These are phyloP conservation scores for Fagus crenata DNA, from an alignment of 306 rosid species.

Conservation along the genomic window DNA sequence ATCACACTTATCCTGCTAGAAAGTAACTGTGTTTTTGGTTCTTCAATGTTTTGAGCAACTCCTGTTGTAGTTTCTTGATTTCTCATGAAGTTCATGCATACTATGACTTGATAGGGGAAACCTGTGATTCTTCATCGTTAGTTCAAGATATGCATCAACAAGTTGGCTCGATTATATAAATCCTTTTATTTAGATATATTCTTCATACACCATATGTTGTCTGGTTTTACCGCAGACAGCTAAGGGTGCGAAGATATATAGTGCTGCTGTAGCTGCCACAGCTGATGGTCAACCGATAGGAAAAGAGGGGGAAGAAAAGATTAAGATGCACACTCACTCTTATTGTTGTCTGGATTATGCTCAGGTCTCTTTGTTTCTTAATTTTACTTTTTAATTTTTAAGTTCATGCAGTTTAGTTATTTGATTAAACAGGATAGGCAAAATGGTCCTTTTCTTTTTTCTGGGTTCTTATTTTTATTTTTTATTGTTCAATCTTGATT, in stretches of 20 bases:
- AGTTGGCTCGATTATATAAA: neutral
- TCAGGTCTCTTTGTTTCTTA: constrained; percentile 55
- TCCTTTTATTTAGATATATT: neutral
- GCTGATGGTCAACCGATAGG: constrained; percentile 53
- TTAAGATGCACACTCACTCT: constrained; percentile 93
- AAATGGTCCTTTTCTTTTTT: constrained; percentile 7
- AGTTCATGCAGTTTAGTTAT: constrained; percentile 17
- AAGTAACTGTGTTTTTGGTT: neutral
- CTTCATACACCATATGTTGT: constrained; percentile 13
- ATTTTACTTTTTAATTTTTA: constrained; percentile 2
- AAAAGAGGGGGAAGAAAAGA: constrained; percentile 92
- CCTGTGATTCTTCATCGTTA: constrained; percentile 4
- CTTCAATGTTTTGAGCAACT: neutral
- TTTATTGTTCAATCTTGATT: constrained; percentile 10
- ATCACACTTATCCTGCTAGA: neutral
- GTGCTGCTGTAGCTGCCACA: constrained; percentile 92
- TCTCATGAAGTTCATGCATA: constrained; percentile 3
- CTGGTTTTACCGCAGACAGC: constrained; percentile 64
- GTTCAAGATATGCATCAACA: neutral
- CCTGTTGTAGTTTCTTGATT: neutral
- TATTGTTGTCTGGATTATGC: constrained; percentile 84
- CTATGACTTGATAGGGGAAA: neutral
- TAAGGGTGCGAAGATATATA: constrained; percentile 88
- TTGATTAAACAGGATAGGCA: constrained; percentile 22
- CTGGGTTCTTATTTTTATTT: constrained; percentile 10